Conservation (phyloP, 2,329 filamentous ascomycete species). For the Stachybotrys chartarum region DNA sequence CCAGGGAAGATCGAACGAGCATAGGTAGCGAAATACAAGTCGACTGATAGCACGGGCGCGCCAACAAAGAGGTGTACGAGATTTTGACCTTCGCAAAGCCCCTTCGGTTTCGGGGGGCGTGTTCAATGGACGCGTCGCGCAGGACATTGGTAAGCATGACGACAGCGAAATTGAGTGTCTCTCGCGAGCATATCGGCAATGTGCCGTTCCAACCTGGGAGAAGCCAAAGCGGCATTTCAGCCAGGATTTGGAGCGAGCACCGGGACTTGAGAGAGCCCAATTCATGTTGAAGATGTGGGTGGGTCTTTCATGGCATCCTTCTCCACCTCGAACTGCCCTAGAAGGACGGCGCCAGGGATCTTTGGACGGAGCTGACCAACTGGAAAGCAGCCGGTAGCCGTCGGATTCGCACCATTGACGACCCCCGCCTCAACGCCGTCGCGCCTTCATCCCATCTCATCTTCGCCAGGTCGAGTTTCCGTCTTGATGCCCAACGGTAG, state of each 20-base stretch:
- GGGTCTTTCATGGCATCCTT: not conserved
- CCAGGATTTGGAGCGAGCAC: not conserved
- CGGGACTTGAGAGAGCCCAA: not conserved
- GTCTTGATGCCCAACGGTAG: not conserved
- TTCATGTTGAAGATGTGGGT: not conserved
- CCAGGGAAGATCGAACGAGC: too few species aligned
- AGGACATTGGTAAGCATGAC: too few species aligned
- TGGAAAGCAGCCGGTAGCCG: constrained; percentile 8
- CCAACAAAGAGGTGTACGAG: too few species aligned
- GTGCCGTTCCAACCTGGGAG: not conserved
- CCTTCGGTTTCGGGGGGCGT: too few species aligned
- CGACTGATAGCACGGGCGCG: too few species aligned
- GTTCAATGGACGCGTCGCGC: too few species aligned
- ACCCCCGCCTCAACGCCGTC: not conserved
- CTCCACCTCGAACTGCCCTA: not conserved
- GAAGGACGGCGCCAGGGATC: constrained; percentile 1
- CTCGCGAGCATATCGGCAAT: too few species aligned
- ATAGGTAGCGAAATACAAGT: too few species aligned
- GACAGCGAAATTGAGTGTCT: too few species aligned
- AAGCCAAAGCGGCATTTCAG: not conserved
- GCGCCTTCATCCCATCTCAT: not conserved
- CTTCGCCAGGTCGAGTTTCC: not conserved
- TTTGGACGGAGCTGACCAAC: constrained; percentile 5
- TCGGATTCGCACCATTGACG: not conserved
- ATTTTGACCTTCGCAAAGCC: too few species aligned